phyloP scores from a whole-genome alignment of 768 basidiomycete genomes.

The Lactarius tabidus region DNA sequence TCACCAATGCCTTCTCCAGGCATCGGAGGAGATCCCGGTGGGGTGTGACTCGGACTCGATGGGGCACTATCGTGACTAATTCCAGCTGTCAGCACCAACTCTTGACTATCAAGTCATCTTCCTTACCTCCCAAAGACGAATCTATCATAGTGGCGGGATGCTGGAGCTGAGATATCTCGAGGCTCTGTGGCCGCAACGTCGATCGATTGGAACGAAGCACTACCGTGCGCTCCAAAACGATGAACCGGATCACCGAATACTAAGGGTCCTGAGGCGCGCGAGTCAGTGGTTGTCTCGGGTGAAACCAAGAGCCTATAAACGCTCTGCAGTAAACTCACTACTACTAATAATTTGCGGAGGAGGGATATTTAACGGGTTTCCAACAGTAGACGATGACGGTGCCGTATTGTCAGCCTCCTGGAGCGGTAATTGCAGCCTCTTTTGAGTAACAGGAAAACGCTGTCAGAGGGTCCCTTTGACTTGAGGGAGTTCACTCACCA shows the following conservation, averaged over 20 bases:
- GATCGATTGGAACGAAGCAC: background rate
- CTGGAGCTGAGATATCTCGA: too few relatives aligned
- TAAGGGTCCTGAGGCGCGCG: background rate
- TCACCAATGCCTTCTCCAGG: background rate
- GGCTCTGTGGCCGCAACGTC: background rate
- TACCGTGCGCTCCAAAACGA: background rate
- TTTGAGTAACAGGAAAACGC: background rate
- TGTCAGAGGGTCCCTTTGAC: background rate
- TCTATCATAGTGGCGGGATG: background rate
- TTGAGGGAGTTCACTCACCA: background rate
- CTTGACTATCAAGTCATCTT: background rate
- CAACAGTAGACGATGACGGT: background rate
- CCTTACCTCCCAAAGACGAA: background rate
- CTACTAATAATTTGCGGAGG: background rate
- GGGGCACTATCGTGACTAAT: background rate
- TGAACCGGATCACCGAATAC: background rate
- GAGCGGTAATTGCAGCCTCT: background rate
- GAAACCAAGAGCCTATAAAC: background rate
- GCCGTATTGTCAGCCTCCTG: background rate
- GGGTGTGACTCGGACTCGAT: background rate
- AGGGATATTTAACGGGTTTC: background rate
- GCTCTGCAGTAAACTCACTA: background rate
- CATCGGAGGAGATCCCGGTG: slow-evolving; percentile 5
- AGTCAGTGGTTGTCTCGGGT: background rate
- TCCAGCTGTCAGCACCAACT: background rate